A percentile compares a stretch with the other conserved stretches of the same genome.
Evolutionary conservation across 2,329 filamentous ascomycete genomes (phyloP).

Genomic region (Sarocladium strictum): DNA sequence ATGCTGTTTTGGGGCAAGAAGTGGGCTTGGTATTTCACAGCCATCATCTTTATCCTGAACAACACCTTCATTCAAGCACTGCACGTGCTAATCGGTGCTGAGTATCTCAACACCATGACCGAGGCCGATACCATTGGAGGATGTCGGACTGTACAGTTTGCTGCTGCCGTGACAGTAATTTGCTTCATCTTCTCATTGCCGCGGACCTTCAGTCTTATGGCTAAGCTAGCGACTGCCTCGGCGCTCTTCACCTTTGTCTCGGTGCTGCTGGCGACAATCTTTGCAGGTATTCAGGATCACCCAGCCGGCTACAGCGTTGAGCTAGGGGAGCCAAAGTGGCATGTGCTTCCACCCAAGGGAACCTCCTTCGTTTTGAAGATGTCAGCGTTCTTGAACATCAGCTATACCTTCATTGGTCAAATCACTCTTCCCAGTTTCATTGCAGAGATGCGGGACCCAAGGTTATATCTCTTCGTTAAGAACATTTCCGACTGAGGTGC

Average conservation of each 20-base stretch:
- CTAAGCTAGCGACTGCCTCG: slow-evolving; percentile 71
- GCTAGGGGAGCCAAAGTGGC: slow-evolving; percentile 59
- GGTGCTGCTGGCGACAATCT: slow-evolving; percentile 76
- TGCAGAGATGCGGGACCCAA: slow-evolving; percentile 75
- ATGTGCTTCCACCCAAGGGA: slow-evolving; percentile 58
- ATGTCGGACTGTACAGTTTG: slow-evolving; percentile 75
- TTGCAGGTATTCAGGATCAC: slow-evolving; percentile 69
- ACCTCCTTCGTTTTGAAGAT: slow-evolving; percentile 79
- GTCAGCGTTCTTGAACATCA: slow-evolving; percentile 90
- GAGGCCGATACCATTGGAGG: slow-evolving; percentile 54
- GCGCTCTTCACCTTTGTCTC: slow-evolving; percentile 88
- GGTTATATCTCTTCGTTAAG: slow-evolving; percentile 20
- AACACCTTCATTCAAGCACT: slow-evolving; percentile 85
- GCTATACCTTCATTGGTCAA: slow-evolving; percentile 93
- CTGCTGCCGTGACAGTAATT: slow-evolving; percentile 65
- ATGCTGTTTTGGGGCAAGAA: slow-evolving; percentile 84
- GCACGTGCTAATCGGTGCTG: slow-evolving; percentile 77
- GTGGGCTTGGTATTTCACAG: slow-evolving; percentile 53
- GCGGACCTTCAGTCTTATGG: slow-evolving; percentile 75
- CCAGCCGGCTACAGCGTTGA: slow-evolving; percentile 60
- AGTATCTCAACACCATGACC: slow-evolving; percentile 87
- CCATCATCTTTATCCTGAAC: slow-evolving; percentile 87
- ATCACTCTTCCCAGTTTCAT: slow-evolving; percentile 94
- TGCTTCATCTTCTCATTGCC: slow-evolving; percentile 78
- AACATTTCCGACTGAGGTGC: slow-evolving; percentile 20